Evolutionary conservation across 371 early-diverging fungal species (phyloP), one percentile per base, ranked within the genome.

Genomic region (Lichtheimia hyalospora): DNA sequence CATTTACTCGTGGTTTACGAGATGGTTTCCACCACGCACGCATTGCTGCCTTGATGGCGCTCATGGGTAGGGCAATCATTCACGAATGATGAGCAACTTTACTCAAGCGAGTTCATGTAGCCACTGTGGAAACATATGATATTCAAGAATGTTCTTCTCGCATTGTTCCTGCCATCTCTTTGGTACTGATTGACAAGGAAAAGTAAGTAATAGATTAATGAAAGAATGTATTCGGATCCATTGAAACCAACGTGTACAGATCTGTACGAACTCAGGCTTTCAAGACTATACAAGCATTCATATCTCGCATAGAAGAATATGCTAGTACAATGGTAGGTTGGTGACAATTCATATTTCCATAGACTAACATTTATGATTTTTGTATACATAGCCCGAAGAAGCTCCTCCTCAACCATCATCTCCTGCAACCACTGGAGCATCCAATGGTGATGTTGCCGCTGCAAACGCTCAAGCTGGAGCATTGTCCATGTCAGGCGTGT

Each of bases 21-120:
- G 98, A 98, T 68, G 90, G 92, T 12, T 98, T 97, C 70, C 90
- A 94, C 18, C 95, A 94, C 46, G 92, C 96, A 1, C 83, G 96
- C 25, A 79, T 89, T 15, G 96, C 97, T 7, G 89, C 92, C n/a
- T 71, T 98, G 42, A 86, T 92, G 72, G 96, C 95, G 1, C 69
- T 96, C 15, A 77, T 77, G 62, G 92, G 89, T 86, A 74, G 23
- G 68, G 27, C 24, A 18, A 34, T 2, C 48, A 7, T 3, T 24
- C 23, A 3, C 1, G 12, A 1, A 28, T 64, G 52, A 16, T n/a
- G 23, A 39, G 21, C 3, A 13, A 8, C 10, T 34, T 10, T 6
- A 34, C 34, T 34, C 10, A 34, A 8, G 34, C 34, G 6, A 10
- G 34, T 34, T 23, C 12, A 7, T 18, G 51, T 65, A 77, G 95